Percentiles rank a stretch among this genome's conserved stretches.
phyloP scores from a whole-genome alignment of 2,329 filamentous ascomycete species.

The Neurospora sp. region DNA sequence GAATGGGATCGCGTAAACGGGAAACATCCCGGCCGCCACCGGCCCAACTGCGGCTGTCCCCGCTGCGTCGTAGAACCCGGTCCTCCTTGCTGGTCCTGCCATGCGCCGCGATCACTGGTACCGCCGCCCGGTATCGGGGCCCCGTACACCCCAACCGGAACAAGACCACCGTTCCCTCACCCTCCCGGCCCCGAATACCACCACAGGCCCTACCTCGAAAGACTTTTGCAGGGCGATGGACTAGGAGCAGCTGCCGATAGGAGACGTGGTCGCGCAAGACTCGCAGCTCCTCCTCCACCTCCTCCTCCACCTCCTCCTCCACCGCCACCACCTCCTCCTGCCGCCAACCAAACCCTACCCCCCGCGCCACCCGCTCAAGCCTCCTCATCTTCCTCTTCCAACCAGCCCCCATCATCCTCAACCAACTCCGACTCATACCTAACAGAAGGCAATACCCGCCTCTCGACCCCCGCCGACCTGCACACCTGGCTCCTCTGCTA shows the following conservation, averaged over 20 bases:
- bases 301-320: not conserved
- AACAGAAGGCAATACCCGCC: conserved; percentile 20
- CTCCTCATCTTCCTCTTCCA: conserved; percentile 1
- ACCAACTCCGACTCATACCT: conserved; percentile 8
- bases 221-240: conserved; percentile 9
- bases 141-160: not conserved
- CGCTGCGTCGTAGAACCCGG: conserved; percentile 26
- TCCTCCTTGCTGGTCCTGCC: conserved; percentile 33
- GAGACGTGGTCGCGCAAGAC: not conserved
- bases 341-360: not conserved
- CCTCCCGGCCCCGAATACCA: conserved; percentile 5
- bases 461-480: conserved; percentile 33
- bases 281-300: not conserved
- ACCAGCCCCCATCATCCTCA: not conserved
- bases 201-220: not conserved
- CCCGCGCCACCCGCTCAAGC: not conserved
- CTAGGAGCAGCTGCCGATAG: not conserved
- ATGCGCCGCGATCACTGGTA: conserved; percentile 23
- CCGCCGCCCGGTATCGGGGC: conserved; percentile 9
- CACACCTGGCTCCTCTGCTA: conserved; percentile 38
- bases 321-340: conserved; percentile 1
- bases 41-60: conserved; percentile 34
- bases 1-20: conserved; percentile 28
- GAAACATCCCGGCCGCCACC: conserved; percentile 35
- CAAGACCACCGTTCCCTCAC: conserved; percentile 3